Percentiles rank a stretch among this genome's conserved stretches.
Evolutionary conservation across 2,329 filamentous ascomycete species (phyloP).

Genomic region (Aureobasidium uvarum): DNA sequence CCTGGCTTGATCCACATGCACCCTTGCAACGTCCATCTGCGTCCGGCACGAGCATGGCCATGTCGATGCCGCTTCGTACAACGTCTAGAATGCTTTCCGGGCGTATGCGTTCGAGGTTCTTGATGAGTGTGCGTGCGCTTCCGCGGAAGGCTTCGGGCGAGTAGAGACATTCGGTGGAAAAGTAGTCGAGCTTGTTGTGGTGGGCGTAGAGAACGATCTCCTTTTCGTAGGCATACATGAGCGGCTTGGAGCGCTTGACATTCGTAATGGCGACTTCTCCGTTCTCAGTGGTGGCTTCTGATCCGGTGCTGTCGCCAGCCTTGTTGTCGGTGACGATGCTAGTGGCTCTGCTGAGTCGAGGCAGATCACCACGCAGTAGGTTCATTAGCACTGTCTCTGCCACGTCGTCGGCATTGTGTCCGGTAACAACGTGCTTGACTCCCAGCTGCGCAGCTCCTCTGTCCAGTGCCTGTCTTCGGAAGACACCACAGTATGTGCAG

Average conservation of each 20-base stretch:
- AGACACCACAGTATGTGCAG: conserved; percentile 98
- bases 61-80: conserved; percentile 91
- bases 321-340: conserved; percentile 73
- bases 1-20: conserved; percentile 42
- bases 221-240: conserved; percentile 99
- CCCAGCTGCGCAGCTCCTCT: conserved; percentile 82
- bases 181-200: conserved; percentile 96
- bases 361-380: conserved; percentile 82
- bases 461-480: conserved; percentile 89
- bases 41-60: conserved; percentile 78
- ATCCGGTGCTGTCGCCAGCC: conserved; percentile 34
- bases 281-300: conserved; percentile 23
- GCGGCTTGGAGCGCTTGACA: conserved; percentile 90
- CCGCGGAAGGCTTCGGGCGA: conserved; percentile 95
- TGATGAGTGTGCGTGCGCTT: conserved; percentile 86
- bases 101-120: conserved; percentile 88
- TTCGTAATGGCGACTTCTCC: conserved; percentile 57
- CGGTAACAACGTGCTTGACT: conserved; percentile 92
- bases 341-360: conserved; percentile 81
- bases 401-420: conserved; percentile 96
- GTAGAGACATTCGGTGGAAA: conserved; percentile 98
- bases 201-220: conserved; percentile 98
- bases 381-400: conserved; percentile 99
- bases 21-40: conserved; percentile 51
- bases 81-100: conserved; percentile 95